Conservation (phyloP, 2,329 filamentous ascomycete genomes). For the Cordyceps tenuipes region DNA sequence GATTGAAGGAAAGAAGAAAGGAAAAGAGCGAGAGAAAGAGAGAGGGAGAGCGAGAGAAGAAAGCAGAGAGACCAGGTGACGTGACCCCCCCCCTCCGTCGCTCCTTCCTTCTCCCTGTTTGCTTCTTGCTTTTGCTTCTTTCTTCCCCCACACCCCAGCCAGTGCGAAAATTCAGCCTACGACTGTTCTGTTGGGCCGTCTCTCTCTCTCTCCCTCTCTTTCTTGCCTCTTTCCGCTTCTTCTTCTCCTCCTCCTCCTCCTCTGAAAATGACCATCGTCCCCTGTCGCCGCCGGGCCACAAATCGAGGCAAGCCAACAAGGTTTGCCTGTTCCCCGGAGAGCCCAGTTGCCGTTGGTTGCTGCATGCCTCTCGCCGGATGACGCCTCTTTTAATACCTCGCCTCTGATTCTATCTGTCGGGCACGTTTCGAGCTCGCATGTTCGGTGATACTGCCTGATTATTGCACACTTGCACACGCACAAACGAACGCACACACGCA, state of each 20-base stretch:
- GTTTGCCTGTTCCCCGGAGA: not conserved
- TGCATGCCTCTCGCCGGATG: constrained; percentile 6
- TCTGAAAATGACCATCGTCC: constrained; percentile 1
- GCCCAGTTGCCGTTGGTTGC: not conserved
- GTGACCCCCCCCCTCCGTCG: not conserved
- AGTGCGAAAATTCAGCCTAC: too few species aligned
- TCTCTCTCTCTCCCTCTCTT: too few species aligned
- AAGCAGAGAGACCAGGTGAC: too few species aligned
- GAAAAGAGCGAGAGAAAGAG: not conserved
- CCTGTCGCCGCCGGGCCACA: not conserved
- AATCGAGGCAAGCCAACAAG: not conserved
- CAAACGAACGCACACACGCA: too few species aligned
- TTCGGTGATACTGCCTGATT: too few species aligned
- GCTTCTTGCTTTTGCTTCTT: too few species aligned
- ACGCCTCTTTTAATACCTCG: not conserved
- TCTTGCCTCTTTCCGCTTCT: too few species aligned
- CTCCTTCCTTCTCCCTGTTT: not conserved
- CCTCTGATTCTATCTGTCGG: not conserved
- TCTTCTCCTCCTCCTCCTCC: not conserved
- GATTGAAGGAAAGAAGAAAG: not conserved
- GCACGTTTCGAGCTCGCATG: too few species aligned
- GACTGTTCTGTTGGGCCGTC: too few species aligned
- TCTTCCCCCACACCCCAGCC: too few species aligned
- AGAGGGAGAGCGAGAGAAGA: too few species aligned
- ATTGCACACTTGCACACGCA: too few species aligned